Percentiles rank a stretch among this genome's conserved stretches.
phyloP scores from a whole-genome alignment of 768 basidiomycete species.

The Boletus rubropictus region DNA sequence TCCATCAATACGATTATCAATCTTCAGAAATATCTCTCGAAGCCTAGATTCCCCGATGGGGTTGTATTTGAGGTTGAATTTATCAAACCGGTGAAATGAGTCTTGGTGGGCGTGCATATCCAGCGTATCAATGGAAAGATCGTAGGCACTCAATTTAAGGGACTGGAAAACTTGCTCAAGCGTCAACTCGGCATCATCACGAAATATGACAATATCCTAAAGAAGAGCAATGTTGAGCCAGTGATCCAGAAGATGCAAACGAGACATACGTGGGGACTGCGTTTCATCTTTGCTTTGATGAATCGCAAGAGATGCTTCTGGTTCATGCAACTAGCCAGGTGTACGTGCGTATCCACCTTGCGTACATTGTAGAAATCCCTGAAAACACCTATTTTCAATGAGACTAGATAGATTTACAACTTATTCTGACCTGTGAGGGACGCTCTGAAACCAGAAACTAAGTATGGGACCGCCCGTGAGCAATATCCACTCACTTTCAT shows the following conservation, averaged over 20 bases:
- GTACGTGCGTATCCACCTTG: conserved; percentile 98
- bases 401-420: not conserved
- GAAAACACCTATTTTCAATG: conserved; percentile 6
- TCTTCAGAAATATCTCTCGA: conserved; percentile 96
- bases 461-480: not conserved
- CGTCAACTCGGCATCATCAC: conserved; percentile 85
- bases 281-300: conserved; percentile 98
- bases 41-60: conserved; percentile 93
- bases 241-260: not conserved
- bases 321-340: conserved; percentile 99
- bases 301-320: conserved; percentile 98
- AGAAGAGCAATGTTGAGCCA: not conserved
- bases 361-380: conserved; percentile 98
- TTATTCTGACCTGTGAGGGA: conserved; percentile 27
- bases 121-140: conserved; percentile 95
- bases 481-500: conserved; percentile 70
- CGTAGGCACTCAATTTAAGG: conserved; percentile 91
- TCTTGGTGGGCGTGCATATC: conserved; percentile 99
- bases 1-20: conserved; percentile 91
- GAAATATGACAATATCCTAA: conserved; percentile 93
- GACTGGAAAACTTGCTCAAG: conserved; percentile 94
- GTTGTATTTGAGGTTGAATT: conserved; percentile 97
- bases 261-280: conserved; percentile 59
- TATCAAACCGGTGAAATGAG: conserved; percentile 97
- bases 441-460: conserved; percentile 18